A percentile compares a stretch with the other conserved stretches of the same genome.
phyloP scores from a whole-genome alignment of 805 yeast genomes.

The Saturnispora gosingensis region DNA sequence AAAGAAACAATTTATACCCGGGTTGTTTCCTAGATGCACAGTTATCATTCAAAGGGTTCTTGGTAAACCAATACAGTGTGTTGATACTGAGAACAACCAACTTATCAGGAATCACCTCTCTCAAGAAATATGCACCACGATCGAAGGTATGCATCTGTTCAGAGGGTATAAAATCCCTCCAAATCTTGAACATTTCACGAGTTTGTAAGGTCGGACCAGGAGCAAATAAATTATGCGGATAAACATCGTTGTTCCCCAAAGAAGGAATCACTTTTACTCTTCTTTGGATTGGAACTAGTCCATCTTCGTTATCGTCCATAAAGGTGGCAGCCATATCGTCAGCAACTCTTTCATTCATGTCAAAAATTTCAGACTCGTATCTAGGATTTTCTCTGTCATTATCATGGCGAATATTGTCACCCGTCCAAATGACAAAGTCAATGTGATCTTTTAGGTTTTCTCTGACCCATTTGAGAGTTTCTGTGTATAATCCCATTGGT shows the following conservation, averaged over 20 bases:
- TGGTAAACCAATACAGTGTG: constrained; percentile 63
- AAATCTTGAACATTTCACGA: constrained; percentile 61
- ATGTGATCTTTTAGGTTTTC: constrained; percentile 61
- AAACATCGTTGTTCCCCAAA: constrained; percentile 81
- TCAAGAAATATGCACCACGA: constrained; percentile 64
- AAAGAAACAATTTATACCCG: constrained; percentile 64
- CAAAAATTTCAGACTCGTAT: constrained; percentile 61
- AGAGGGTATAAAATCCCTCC: constrained; percentile 68
- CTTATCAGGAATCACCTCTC: constrained; percentile 70
- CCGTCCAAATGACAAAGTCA: constrained; percentile 86
- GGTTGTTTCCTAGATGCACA: constrained; percentile 69
- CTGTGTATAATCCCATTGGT: constrained; percentile 50
- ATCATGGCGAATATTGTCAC: constrained; percentile 81
- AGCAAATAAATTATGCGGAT: constrained; percentile 77
- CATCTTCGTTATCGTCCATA: constrained; percentile 34
- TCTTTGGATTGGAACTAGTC: constrained; percentile 21
- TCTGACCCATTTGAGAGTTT: constrained; percentile 59
- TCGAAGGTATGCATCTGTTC: constrained; percentile 68
- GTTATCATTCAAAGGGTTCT: constrained; percentile 75
- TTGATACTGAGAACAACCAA: constrained; percentile 74
- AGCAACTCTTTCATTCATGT: constrained; percentile 54
- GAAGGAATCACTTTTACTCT: constrained; percentile 50
- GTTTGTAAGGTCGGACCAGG: constrained; percentile 88
- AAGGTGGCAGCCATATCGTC: constrained; percentile 43
- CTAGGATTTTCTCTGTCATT: constrained; percentile 69